Base-by-base conservation (phyloP, 2,329 filamentous ascomycete genomes). In the Cyphellophora attinorum region DNA sequence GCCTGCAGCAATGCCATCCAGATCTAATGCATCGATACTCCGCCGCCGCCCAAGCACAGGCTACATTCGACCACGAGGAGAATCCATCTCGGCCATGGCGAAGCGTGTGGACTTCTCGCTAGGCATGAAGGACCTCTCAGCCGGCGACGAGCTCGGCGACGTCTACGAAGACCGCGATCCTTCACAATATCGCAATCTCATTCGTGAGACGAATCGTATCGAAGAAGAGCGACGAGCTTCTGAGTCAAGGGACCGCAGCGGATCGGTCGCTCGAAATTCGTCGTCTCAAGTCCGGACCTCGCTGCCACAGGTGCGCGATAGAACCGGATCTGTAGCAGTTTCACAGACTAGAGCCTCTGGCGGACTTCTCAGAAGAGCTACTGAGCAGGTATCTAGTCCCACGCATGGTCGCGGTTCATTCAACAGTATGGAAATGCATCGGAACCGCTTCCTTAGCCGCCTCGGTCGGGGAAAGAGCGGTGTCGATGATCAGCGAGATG, bases 21-120 rank as follows among this genome's bases (percentile, higher is more conserved):
- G 33, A 12, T 55, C 58, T 6, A 60, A 66, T 31, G 61, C 62
- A 5, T 76, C 71, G 0, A 76, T 77, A 39, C 59, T 79, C 13
- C 71, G 72, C 33, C 65, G 64, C 34, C 60, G 64, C 12, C 60
- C 61, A 35, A 54, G 58, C 19, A 55, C 55, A 8, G 45, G 46
- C 17, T 46, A 46, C 5, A 43, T 43, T 11, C 65, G 74, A 8
- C 54, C 62, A 21, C 68, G 74, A 6, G 68, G 68, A 19, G 74
- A 79, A 44, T 73, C 74, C 0, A 57, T 75, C 6, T 65, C 70
- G 1, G 60, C 66, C 6, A 74, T 76, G 62, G 63, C 64, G 21
- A 75, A 73, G 35, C 73, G 76, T 17, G 76, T 82, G 18, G 79
- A 83, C 51, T 83, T 83, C 56, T 81, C 77, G 2, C 63, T 82